Evolutionary conservation across 1,284 basidiomycete genomes (phyloP).

Genomic region (Ceratorhiza oryzae-sativae): DNA sequence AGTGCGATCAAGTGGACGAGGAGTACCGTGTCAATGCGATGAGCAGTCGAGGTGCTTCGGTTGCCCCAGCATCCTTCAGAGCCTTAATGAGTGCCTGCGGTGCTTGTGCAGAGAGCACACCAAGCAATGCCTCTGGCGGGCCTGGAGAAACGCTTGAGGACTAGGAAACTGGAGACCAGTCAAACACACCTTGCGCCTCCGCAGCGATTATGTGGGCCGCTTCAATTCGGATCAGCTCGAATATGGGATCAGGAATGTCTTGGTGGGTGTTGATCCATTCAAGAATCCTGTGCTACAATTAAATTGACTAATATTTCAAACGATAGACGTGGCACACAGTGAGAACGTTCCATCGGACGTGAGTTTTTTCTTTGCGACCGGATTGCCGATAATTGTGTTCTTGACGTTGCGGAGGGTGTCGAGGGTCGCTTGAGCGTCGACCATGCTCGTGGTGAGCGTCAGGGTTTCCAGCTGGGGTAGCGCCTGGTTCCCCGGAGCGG

Average conservation of each 20-base stretch:
- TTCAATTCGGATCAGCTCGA: constrained; percentile 28
- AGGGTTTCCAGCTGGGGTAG: neutral
- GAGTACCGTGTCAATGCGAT: constrained; percentile 25
- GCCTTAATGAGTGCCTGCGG: constrained; percentile 22
- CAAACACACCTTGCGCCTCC: constrained; percentile 14
- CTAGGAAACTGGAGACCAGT: too few species aligned
- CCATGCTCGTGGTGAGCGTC: constrained; percentile 22
- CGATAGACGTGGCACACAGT: neutral
- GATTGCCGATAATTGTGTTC: constrained; percentile 31
- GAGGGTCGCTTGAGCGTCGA: constrained; percentile 27
- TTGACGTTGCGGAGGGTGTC: constrained; percentile 29
- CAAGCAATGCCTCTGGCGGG: constrained; percentile 6
- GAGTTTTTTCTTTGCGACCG: constrained; percentile 14
- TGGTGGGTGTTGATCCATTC: constrained; percentile 33
- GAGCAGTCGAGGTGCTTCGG: neutral
- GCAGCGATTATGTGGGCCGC: constrained; percentile 34
- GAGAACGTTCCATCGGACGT: constrained; percentile 24
- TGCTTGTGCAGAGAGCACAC: constrained; percentile 22
- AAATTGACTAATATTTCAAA: neutral
- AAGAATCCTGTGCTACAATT: neutral
- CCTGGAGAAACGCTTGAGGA: too few species aligned
- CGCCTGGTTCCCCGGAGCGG: neutral
- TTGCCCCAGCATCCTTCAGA: neutral
- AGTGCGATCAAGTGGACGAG: neutral
- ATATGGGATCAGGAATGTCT: constrained; percentile 3